A percentile compares a stretch with the other conserved stretches of the same genome.
Conservation (phyloP, 441 rosid species). For the Aleurites moluccanus region DNA sequence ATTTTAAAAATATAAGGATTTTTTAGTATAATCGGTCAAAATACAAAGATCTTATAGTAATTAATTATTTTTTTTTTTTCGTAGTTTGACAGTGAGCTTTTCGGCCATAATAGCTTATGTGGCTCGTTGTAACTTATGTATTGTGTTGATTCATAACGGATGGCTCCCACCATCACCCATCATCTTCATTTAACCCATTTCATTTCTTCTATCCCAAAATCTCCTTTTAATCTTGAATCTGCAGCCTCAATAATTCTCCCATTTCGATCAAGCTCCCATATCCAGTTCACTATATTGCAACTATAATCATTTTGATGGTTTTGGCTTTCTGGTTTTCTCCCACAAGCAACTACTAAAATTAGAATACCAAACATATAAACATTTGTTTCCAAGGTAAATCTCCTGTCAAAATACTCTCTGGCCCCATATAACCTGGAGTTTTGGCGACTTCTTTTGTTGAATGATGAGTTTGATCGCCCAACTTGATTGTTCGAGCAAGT, state of each 20-base stretch:
- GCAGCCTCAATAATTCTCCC: conserved; percentile 50
- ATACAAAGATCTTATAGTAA: too few species aligned
- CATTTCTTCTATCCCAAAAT: conserved; percentile 42
- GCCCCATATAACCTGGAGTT: conserved; percentile 83
- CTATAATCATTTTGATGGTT: conserved; percentile 37
- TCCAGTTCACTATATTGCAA: conserved; percentile 57
- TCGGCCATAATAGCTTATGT: too few species aligned
- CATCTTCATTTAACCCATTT: too few species aligned
- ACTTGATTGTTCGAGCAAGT: too few species aligned
- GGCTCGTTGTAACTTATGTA: too few species aligned
- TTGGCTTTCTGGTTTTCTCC: too few species aligned
- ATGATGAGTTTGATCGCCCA: conserved; percentile 63
- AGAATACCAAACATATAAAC: conserved; percentile 73
- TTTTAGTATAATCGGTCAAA: too few species aligned
- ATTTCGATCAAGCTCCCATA: conserved; percentile 57
- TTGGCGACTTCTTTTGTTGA: conserved; percentile 69
- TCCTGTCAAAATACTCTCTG: conserved; percentile 59
- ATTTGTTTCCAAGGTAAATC: conserved; percentile 69
- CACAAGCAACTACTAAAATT: conserved; percentile 65
- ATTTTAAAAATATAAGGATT: too few species aligned
- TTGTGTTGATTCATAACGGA: too few species aligned
- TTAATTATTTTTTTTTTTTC: too few species aligned
- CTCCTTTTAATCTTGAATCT: conserved; percentile 44
- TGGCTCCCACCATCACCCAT: too few species aligned
- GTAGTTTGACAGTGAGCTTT: too few species aligned